Conservation (phyloP, 768 basidiomycete species). For the Leccinum disarticulatum region DNA sequence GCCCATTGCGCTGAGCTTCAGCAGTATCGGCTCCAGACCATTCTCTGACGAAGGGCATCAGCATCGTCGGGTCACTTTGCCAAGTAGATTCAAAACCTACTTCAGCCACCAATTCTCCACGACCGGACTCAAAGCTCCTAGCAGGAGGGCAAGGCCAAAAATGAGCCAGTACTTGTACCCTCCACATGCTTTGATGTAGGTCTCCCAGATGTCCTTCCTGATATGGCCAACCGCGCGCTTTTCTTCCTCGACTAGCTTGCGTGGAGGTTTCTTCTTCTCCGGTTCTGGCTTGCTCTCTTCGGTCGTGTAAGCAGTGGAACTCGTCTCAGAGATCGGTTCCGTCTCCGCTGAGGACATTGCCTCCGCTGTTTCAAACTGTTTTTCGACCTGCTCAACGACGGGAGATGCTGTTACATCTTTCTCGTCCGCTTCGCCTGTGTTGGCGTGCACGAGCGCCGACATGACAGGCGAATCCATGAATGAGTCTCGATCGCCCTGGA, state of each 20-base stretch:
- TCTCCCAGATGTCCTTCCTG: conserved; percentile 61
- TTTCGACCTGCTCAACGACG: conserved; percentile 4
- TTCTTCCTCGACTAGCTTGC: conserved; percentile 86
- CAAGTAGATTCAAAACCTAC: conserved; percentile 27
- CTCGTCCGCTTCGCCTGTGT: conserved; percentile 37
- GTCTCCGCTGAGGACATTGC: conserved; percentile 23
- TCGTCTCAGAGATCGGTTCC: conserved; percentile 39
- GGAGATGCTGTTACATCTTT: conserved; percentile 37
- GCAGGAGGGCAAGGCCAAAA: conserved; percentile 50
- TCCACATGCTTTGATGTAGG: conserved; percentile 54
- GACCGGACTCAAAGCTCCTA: conserved; percentile 65
- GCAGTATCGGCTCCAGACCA: conserved; percentile 56
- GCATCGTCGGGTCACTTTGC: conserved; percentile 6
- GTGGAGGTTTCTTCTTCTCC: conserved; percentile 58
- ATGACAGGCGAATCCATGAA: conserved; percentile 73
- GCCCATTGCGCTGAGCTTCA: conserved; percentile 40
- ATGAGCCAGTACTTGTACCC: conserved; percentile 54
- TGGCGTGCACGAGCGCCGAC: conserved; percentile 63
- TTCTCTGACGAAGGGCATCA: conserved; percentile 36
- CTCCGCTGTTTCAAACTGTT: conserved; percentile 10
- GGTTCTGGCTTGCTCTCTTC: conserved; percentile 37
- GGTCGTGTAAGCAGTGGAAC: conserved; percentile 41
- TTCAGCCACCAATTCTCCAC: conserved; percentile 72
- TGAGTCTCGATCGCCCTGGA: conserved; percentile 60
- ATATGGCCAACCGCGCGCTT: conserved; percentile 75